These are phyloP conservation scores for Camellia japonica DNA, from an alignment of 148 eudicot genomes.

Conservation along the genomic window DNA sequence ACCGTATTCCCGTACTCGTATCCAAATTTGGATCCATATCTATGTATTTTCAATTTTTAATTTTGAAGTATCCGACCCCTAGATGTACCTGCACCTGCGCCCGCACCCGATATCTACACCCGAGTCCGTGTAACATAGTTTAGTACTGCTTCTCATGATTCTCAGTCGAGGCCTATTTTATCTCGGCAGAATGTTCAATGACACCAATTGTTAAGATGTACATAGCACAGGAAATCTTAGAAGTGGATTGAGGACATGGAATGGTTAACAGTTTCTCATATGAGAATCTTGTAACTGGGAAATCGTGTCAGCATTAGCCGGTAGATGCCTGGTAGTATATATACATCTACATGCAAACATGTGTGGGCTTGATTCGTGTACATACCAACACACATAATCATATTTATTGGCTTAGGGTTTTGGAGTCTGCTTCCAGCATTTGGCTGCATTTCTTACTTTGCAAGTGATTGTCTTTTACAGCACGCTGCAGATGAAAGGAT, in stretches of 20 bases:
- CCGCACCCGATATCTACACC: too few species aligned
- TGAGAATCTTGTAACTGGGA: not conserved
- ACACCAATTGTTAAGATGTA: not conserved
- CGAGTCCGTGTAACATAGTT: too few species aligned
- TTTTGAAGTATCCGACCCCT: too few species aligned
- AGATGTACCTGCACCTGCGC: too few species aligned
- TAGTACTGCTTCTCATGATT: too few species aligned
- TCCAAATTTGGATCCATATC: too few species aligned
- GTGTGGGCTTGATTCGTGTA: not conserved
- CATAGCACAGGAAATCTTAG: conserved; percentile 3
- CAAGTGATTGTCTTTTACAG: conserved; percentile 41
- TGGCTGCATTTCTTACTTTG: conserved; percentile 4
- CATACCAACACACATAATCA: not conserved
- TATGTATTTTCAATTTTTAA: too few species aligned
- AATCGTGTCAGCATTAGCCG: not conserved
- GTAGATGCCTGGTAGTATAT: not conserved
- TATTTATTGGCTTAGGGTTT: not conserved
- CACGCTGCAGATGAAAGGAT: conserved; percentile 99
- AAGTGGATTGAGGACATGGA: not conserved
- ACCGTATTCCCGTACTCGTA: too few species aligned
- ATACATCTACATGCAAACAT: too few species aligned
- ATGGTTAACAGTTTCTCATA: not conserved
- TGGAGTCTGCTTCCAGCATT: not conserved
- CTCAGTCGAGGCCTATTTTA: not conserved
- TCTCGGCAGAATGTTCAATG: not conserved